A percentile compares a stretch with the other conserved stretches of the same genome.
Evolutionary conservation across 768 basidiomycete genomes (phyloP).

Genomic region (Pulveroboletus sp.): DNA sequence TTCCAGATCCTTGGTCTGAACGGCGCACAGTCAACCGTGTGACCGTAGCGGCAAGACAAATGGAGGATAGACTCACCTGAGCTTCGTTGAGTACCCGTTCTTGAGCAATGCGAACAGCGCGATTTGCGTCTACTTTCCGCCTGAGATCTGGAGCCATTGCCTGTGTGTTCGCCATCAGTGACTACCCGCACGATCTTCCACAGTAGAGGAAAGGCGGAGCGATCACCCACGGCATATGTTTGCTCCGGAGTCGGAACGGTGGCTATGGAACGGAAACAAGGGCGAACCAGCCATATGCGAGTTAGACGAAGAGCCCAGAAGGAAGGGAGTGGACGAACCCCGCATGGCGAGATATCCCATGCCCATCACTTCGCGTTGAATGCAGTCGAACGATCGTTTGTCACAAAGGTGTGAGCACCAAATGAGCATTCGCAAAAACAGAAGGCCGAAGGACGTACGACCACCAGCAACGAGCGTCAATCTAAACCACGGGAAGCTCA

Average conservation of each 20-base stretch:
- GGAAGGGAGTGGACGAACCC: constrained; percentile 36
- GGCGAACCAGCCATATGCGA: constrained; percentile 3
- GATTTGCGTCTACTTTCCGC: constrained; percentile 58
- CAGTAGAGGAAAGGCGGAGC: neutral
- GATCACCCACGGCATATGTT: constrained; percentile 31
- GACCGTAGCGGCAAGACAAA: constrained; percentile 2
- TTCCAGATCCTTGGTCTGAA: constrained; percentile 26
- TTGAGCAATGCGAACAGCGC: constrained; percentile 47
- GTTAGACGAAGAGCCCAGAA: constrained; percentile 3
- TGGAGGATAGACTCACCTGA: constrained; percentile 43
- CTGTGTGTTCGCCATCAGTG: constrained; percentile 29
- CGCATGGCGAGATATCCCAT: constrained; percentile 59
- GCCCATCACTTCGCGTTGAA: constrained; percentile 42
- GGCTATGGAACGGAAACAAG: constrained; percentile 18
- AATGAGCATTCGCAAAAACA: constrained; percentile 7
- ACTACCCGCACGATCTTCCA: neutral
- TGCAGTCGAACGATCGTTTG: neutral
- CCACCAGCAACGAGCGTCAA: constrained; percentile 44
- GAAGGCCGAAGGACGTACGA: constrained; percentile 37
- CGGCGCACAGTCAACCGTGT: constrained; percentile 1
- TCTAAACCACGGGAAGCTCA: constrained; percentile 58
- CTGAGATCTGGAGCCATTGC: constrained; percentile 62
- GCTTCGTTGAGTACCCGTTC: constrained; percentile 52
- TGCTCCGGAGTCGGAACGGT: constrained; percentile 36
- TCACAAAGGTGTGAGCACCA: neutral